Conservation (phyloP, 768 basidiomycete species). For the Naganishia antarctica region DNA sequence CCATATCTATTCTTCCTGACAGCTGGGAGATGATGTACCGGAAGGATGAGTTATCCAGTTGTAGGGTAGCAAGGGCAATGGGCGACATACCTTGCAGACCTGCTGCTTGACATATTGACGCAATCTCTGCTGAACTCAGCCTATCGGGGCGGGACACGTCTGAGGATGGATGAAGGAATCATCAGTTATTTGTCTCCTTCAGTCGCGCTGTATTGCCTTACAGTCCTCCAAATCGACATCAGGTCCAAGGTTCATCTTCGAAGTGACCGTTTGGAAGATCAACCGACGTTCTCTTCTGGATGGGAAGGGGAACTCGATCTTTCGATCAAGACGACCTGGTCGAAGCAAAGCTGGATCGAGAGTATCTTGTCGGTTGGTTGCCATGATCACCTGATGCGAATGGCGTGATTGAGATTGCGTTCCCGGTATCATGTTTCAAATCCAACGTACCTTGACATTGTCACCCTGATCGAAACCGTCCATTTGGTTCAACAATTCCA, state of each 20-base stretch:
- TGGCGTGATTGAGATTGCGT: background rate
- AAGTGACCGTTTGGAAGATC: constrained; percentile 95
- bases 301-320: constrained; percentile 97
- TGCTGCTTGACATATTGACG: constrained; percentile 92
- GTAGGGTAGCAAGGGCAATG: background rate
- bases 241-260: constrained; percentile 94
- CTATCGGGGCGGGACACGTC: constrained; percentile 96
- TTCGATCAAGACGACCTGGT: constrained; percentile 93
- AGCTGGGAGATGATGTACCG: constrained; percentile 54
- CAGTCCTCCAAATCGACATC: constrained; percentile 99
- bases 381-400: constrained; percentile 84
- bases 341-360: constrained; percentile 94
- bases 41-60: background rate
- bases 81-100: constrained; percentile 75
- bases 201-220: too few species aligned
- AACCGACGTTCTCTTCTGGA: constrained; percentile 89
- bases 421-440: background rate
- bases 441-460: constrained; percentile 77
- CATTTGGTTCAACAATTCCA: constrained; percentile 98
- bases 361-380: constrained; percentile 96
- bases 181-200: too few species aligned
- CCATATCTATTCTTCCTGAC: constrained; percentile 93
- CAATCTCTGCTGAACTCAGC: constrained; percentile 89
- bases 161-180: constrained; percentile 44
- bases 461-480: constrained; percentile 98